Evolutionary conservation across 2,329 filamentous ascomycete species (phyloP), one percentile per base, ranked within the genome.

Genomic region (Ceratocystis albifundus): DNA sequence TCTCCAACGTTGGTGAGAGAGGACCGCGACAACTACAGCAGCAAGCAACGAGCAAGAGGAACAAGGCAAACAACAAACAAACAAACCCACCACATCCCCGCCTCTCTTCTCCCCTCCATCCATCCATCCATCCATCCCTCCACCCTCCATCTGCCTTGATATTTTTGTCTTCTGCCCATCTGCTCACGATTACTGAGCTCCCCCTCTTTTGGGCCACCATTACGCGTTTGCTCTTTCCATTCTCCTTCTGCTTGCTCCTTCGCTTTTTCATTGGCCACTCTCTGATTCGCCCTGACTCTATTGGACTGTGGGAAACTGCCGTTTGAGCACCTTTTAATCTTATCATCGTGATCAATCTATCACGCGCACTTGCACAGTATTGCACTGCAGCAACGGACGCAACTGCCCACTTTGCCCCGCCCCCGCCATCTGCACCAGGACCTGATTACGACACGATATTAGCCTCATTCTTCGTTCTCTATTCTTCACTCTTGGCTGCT

Each of bases 1-100:
- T 67, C 66, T 63, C 53, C 62, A 65, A 36, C 59, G 20, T 10
- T 67, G 61, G 32, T 67, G 63, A 50, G 62, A 65, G 62, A 67
- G 66, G 57, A 57, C 61, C 44, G 46, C 61, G 20, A 63, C 44
- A 20, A 46, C 25, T 30, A 63, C 12, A 63, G 36, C 30, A 48
- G 25, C 20, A 28, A 62, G 20, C 10, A 41, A 45, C 41, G 30
- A 28, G 53, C 53, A 46, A 25, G 12, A 45, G n/a, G 17, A 63
- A 44, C 6, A 20, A 30, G 28, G 59, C 61, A 61, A 61, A 20
- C 57, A 22, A 12, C 17, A 62, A n/a, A 61, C 7, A 30, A 22
- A 12, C 17, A 62, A n/a, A 61, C 7, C 17, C 30, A 41, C 28
- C 28, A n/a, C 41, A 62, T 44, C 15, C 7, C 15, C 59, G 25